Percentiles rank a stretch among this genome's conserved stretches.
Evolutionary conservation across 2,329 filamentous ascomycete genomes (phyloP).

Genomic region (Saccharata proteae): DNA sequence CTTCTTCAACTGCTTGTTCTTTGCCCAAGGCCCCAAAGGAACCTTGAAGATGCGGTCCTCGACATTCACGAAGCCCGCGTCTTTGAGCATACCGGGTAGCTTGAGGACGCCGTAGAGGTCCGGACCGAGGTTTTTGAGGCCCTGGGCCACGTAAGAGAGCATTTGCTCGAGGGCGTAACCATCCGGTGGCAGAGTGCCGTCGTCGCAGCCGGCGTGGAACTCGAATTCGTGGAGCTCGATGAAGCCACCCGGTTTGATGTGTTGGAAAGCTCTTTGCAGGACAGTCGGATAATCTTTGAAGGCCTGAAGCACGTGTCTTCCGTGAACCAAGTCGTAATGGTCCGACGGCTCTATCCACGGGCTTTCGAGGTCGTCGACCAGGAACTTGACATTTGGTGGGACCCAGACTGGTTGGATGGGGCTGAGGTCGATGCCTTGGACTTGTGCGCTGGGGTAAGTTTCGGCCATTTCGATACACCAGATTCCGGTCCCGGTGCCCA

Average conservation of each 20-base stretch:
- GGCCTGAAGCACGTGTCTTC: conserved; percentile 43
- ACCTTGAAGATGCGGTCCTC: conserved; percentile 16
- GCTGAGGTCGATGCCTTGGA: conserved; percentile 21
- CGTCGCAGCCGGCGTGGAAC: conserved; percentile 29
- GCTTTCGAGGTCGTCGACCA: conserved; percentile 35
- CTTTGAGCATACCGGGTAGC: conserved; percentile 19
- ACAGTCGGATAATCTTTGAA: conserved; percentile 33
- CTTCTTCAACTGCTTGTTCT: conserved; percentile 8
- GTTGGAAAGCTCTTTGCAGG: conserved; percentile 30
- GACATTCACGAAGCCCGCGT: conserved; percentile 21
- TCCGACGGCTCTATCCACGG: conserved; percentile 31
- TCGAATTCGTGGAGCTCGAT: conserved; percentile 38
- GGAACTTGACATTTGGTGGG: conserved; percentile 34
- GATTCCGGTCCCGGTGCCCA: conserved; percentile 8
- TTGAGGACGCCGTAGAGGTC: conserved; percentile 15
- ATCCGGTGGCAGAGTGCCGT: conserved; percentile 22
- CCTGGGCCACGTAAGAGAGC: conserved; percentile 2
- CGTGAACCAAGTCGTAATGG: conserved; percentile 34
- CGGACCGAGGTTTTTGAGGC: conserved; percentile 6
- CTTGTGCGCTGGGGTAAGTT: conserved; percentile 18
- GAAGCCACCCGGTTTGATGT: conserved; percentile 36
- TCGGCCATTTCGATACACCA: conserved; percentile 24
- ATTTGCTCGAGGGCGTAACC: conserved; percentile 1
- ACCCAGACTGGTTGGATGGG: conserved; percentile 29
- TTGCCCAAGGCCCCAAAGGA: conserved; percentile 13